Evolutionary conservation across 2,329 filamentous ascomycete species (phyloP).

Genomic region (Cytospora schulzeri): DNA sequence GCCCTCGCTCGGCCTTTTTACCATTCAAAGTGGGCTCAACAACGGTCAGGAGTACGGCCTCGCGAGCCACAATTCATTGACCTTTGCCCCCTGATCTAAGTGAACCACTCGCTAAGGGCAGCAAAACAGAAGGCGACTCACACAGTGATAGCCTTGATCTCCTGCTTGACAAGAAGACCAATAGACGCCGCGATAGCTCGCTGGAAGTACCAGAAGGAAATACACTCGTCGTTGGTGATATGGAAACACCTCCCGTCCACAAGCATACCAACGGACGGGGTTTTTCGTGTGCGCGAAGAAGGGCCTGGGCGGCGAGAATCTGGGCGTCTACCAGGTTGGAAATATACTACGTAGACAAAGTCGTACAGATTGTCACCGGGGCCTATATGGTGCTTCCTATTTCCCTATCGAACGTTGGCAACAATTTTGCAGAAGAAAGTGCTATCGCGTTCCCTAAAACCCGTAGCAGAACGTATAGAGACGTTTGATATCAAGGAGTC

Average conservation of each 20-base stretch:
- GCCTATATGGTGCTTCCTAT: constrained; percentile 31
- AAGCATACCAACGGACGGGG: constrained; percentile 27
- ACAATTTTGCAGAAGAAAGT: constrained; percentile 30
- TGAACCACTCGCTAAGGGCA: constrained; percentile 33
- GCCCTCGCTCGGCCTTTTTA: constrained; percentile 30
- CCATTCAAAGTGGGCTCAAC: constrained; percentile 29
- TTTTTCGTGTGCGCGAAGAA: constrained; percentile 31
- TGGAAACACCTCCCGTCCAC: constrained; percentile 40
- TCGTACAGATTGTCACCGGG: constrained; percentile 36
- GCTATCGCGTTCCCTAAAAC: constrained; percentile 30
- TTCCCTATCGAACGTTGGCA: constrained; percentile 27
- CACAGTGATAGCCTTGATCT: constrained; percentile 31
- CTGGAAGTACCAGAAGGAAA: constrained; percentile 39
- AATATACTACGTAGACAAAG: constrained; percentile 35
- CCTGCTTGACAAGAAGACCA: constrained; percentile 30
- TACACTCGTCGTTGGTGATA: constrained; percentile 38
- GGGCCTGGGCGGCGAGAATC: constrained; percentile 35
- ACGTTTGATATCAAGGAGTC: constrained; percentile 27
- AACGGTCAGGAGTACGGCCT: constrained; percentile 28
- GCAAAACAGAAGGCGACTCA: constrained; percentile 34
- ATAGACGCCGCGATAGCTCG: constrained; percentile 32
- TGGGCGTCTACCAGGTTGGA: constrained; percentile 35
- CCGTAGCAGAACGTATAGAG: constrained; percentile 28
- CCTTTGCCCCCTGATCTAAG: constrained; percentile 27
- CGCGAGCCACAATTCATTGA: constrained; percentile 26